Evolutionary conservation across 2,329 filamentous ascomycete species (phyloP).

Genomic region (Arthrobotrys pseudoclavata): DNA sequence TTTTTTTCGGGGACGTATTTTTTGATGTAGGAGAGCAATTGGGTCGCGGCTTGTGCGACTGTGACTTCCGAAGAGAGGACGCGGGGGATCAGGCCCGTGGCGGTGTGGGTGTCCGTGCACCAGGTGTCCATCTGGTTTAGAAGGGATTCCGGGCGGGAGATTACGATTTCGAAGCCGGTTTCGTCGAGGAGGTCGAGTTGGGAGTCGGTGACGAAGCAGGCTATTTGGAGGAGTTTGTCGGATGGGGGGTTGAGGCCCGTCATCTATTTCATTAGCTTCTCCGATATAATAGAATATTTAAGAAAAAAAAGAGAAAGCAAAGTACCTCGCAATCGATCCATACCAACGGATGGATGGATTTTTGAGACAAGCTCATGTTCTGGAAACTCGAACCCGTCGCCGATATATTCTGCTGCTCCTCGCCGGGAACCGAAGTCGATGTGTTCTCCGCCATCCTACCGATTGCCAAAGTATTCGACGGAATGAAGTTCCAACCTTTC

Average conservation of each 20-base stretch:
- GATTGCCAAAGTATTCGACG: neutral
- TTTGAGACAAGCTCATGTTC: neutral
- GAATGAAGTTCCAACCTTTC: neutral
- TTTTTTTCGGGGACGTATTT: conserved; percentile 76
- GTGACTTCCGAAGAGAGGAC: conserved; percentile 81
- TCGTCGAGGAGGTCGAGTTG: conserved; percentile 82
- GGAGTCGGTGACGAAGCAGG: conserved; percentile 88
- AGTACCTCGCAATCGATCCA: conserved; percentile 85
- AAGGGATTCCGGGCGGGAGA: conserved; percentile 78
- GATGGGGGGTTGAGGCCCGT: conserved; percentile 83
- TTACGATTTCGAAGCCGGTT: conserved; percentile 81
- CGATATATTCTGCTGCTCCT: neutral
- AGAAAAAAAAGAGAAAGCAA: conserved; percentile 5
- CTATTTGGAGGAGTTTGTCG: conserved; percentile 91
- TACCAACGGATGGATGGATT: conserved; percentile 72
- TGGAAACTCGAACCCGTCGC: neutral
- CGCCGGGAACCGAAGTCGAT: conserved; percentile 1
- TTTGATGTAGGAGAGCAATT: conserved; percentile 83
- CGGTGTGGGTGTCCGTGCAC: conserved; percentile 84
- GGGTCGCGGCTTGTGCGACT: conserved; percentile 78
- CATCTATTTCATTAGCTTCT: conserved; percentile 75
- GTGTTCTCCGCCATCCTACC: neutral
- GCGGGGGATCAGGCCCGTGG: conserved; percentile 83
- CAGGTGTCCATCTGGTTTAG: conserved; percentile 88
- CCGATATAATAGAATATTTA: neutral